Percentiles rank a stretch among this genome's conserved stretches.
These are phyloP conservation scores for Phialophora expanda DNA, from an alignment of 2,329 filamentous ascomycete genomes.

Conservation along the genomic window DNA sequence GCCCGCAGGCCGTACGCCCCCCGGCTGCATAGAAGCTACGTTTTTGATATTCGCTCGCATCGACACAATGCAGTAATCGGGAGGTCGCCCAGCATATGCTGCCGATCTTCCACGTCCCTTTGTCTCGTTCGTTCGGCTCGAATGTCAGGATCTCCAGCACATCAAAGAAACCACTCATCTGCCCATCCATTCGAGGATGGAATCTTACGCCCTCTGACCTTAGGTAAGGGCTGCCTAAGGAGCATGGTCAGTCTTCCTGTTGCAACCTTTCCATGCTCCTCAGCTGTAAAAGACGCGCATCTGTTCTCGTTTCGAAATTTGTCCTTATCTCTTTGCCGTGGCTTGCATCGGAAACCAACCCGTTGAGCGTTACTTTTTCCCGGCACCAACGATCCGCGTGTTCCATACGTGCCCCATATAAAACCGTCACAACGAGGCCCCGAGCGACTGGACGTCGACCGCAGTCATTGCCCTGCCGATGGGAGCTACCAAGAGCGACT, in stretches of 20 bases:
- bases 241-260: neutral
- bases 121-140: neutral
- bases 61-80: neutral
- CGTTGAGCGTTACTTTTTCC: neutral
- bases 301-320: neutral
- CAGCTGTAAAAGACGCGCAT: neutral
- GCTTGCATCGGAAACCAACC: neutral
- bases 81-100: neutral
- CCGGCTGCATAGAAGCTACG: neutral
- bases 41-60: neutral
- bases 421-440: neutral
- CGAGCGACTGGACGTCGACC: neutral
- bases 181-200: neutral
- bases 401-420: neutral
- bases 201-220: neutral
- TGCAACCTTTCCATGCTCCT: neutral
- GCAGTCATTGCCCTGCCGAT: neutral
- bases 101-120: neutral
- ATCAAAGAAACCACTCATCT: neutral
- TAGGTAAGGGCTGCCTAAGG: slow-evolving; percentile 8
- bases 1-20: neutral
- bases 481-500: neutral
- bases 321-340: neutral
- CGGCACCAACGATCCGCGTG: neutral
- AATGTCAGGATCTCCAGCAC: too few species aligned